Percentiles rank a stretch among this genome's conserved stretches.
Conservation (phyloP, 2,329 filamentous ascomycete species). For the Talaromyces rugulosus region DNA sequence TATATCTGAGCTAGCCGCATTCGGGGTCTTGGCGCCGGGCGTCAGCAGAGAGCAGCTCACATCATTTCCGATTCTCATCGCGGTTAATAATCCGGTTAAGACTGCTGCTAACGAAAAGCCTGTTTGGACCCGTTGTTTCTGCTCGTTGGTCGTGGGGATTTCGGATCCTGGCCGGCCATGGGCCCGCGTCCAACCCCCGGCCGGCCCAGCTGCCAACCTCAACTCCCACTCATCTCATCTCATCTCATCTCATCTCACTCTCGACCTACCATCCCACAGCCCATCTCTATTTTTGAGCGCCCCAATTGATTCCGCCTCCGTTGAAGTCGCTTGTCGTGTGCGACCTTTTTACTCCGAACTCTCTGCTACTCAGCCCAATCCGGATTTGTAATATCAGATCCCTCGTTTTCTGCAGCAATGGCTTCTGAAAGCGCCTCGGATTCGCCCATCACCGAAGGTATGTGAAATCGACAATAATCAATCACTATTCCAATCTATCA, state of each 20-base stretch:
- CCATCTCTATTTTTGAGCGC: background rate
- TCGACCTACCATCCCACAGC: background rate
- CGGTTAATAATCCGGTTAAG: background rate
- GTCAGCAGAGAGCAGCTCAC: background rate
- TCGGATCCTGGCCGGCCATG: background rate
- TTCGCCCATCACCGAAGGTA: background rate
- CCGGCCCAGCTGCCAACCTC: background rate
- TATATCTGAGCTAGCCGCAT: background rate
- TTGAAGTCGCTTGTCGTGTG: background rate
- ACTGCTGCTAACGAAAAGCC: background rate
- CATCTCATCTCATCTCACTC: background rate
- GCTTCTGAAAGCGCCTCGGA: slow-evolving; percentile 18
- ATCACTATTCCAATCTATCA: background rate
- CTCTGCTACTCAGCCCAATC: background rate
- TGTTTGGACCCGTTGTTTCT: background rate
- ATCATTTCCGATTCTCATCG: background rate
- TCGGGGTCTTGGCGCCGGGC: background rate
- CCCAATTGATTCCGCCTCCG: background rate
- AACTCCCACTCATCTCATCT: background rate
- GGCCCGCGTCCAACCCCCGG: background rate
- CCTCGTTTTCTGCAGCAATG: slow-evolving; percentile 21
- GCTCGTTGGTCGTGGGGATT: background rate
- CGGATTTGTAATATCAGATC: background rate
- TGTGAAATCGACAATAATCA: background rate
- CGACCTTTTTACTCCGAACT: background rate